A percentile compares a stretch with the other conserved stretches of the same genome.
Evolutionary conservation across 208 protist genomes (phyloP).

Genomic region (Leishmania arabica): DNA sequence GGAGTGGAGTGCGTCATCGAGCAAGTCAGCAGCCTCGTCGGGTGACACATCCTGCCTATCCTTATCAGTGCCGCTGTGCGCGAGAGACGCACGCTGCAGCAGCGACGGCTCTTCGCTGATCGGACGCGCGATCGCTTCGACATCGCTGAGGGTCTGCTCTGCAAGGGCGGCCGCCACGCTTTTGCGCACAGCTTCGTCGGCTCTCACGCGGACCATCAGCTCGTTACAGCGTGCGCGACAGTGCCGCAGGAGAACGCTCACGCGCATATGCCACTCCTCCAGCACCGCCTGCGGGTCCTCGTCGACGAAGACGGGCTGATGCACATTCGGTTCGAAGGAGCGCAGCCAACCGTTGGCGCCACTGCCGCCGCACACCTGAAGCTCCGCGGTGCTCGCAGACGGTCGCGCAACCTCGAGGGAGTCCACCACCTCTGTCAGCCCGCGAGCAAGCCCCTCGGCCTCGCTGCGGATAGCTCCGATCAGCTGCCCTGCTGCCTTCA

Average conservation of each 20-base stretch:
- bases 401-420: constrained; percentile 57
- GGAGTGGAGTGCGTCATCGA: constrained; percentile 43
- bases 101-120: constrained; percentile 44
- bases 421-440: constrained; percentile 48
- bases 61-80: not conserved
- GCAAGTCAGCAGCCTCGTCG: not conserved
- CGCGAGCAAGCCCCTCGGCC: constrained; percentile 53
- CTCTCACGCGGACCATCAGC: constrained; percentile 31
- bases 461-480: constrained; percentile 43
- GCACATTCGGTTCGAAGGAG: constrained; percentile 51
- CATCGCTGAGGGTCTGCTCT: constrained; percentile 28
- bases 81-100: constrained; percentile 42
- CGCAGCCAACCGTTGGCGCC: constrained; percentile 69
- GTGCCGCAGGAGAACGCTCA: constrained; percentile 76
- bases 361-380: constrained; percentile 64
- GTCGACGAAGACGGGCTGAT: constrained; percentile 36
- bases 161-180: constrained; percentile 36
- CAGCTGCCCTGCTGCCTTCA: constrained; percentile 42
- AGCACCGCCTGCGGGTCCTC: constrained; percentile 54
- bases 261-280: constrained; percentile 86
- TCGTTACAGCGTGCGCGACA: constrained; percentile 48
- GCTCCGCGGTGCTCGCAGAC: constrained; percentile 13
- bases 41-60: not conserved
- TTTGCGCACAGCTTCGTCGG: constrained; percentile 36
- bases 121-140: constrained; percentile 56